Base-by-base conservation (phyloP, 352 stramenopile genomes). In the Pythium diclinum region DNA sequence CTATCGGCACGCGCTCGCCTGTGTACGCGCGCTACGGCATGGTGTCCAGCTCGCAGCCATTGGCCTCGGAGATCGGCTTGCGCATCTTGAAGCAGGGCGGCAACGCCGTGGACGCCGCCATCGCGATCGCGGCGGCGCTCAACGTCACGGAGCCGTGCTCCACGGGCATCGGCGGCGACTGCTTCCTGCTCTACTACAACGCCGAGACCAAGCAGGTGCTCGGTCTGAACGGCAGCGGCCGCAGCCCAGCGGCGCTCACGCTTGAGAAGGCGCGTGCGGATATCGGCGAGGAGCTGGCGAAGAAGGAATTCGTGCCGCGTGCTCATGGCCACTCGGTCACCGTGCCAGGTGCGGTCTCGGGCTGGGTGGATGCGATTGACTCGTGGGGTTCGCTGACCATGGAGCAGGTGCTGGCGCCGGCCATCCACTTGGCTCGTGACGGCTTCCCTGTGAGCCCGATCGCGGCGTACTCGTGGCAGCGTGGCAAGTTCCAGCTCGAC, bases 101-200 rank as follows among this genome's bases (percentile, higher is more conserved):
- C 51, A 99, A 98, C 68, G 95, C 95, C 0, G 94, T 97, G n/a
- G 96, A 99, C 75, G 94, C 96, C 0, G 79, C 81, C 13, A 83
- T 91, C 54, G 79, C 78, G 6, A 61, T 89, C 38, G 80, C 82
- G 21, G 77, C 80, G 28, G 69, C 78, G 42, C 69, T 88, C 55
- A 79, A 77, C 63, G 72, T 91, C 44, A 89, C 82, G 47, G 82
- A 93, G 56, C 85, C 80, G 8, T 87, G 80, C 73, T 91, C 80
- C 16, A 96, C 86, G 3, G 85, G 86, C 56, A 89, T 92, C 48
- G 91, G 77, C 32, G 91, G 91, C 32, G 96, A 99, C 80, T 97
- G 94, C 78, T 99, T 99, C 74, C 76, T 97, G 67, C 87, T 99
- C 32, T 98, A 92, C 76, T 99, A 95, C 69, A 83, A 98, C 69